These are phyloP conservation scores for Rhizopus delemar DNA, from an alignment of 371 early-diverging fungal genomes.

Conservation along the genomic window DNA sequence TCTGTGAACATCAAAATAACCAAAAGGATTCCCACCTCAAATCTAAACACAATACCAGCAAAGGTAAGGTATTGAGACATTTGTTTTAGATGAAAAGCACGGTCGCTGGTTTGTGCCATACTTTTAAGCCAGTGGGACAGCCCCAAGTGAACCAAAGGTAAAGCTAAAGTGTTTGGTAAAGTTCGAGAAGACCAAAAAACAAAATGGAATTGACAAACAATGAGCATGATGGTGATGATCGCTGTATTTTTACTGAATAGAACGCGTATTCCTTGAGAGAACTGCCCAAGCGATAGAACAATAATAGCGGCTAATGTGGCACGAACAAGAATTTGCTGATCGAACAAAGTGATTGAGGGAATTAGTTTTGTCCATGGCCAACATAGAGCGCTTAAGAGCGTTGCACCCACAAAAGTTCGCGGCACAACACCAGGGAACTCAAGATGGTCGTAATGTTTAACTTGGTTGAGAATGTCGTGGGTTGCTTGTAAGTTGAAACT, in stretches of 20 bases:
- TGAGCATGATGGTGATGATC: slow-evolving; percentile 59
- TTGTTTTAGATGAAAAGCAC: slow-evolving; percentile 32
- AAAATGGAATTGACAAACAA: slow-evolving; percentile 81
- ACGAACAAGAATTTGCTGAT: slow-evolving; percentile 50
- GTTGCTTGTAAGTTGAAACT: slow-evolving; percentile 92
- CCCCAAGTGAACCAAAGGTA: slow-evolving; percentile 60
- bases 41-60: slow-evolving; percentile 77
- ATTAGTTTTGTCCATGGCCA: slow-evolving; percentile 12
- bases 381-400: slow-evolving; percentile 46
- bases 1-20: slow-evolving; percentile 46
- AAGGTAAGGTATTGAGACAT: slow-evolving; percentile 64
- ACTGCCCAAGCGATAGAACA: slow-evolving; percentile 37
- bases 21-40: slow-evolving; percentile 70
- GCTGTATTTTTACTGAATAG: slow-evolving; percentile 63
- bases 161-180: slow-evolving; percentile 85
- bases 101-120: slow-evolving; percentile 16
- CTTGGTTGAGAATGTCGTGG: slow-evolving; percentile 78
- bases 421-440: slow-evolving; percentile 94
- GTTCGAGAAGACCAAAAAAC: slow-evolving; percentile 87
- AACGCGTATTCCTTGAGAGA: slow-evolving; percentile 44
- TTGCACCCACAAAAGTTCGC: slow-evolving; percentile 85
- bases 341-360: background rate
- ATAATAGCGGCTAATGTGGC: slow-evolving; percentile 58
- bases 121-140: slow-evolving; percentile 43
- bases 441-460: slow-evolving; percentile 71